A percentile compares a stretch with the other conserved stretches of the same genome.
Evolutionary conservation across 495 filamentous ascomycete species (phyloP).

Genomic region (Penicillium ochrochloron): DNA sequence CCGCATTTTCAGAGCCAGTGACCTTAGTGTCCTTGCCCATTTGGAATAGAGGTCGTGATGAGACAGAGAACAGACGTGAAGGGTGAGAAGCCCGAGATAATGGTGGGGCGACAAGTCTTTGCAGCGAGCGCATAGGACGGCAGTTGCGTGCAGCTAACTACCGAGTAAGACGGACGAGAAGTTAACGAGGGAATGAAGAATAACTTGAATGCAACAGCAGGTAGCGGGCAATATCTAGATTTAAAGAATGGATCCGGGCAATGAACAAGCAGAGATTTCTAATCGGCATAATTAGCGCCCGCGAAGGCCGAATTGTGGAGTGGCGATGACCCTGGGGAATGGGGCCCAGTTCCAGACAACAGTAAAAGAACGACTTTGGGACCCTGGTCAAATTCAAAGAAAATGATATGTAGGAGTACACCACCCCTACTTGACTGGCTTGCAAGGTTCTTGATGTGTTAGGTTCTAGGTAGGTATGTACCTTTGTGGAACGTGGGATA

Average conservation of each 20-base stretch:
- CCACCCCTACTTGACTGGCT: too few relatives aligned
- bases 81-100: slow-evolving; percentile 10
- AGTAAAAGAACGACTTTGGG: too few relatives aligned
- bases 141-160: slow-evolving; percentile 22
- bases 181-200: background rate
- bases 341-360: background rate
- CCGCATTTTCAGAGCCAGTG: background rate
- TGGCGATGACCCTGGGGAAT: background rate
- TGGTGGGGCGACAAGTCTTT: slow-evolving; percentile 14
- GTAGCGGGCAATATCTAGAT: background rate
- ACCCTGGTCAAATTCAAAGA: too few relatives aligned
- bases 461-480: too few relatives aligned
- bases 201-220: background rate
- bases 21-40: slow-evolving; percentile 17
- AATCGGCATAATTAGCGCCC: slow-evolving; percentile 17
- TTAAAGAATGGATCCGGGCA: background rate
- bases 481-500: too few relatives aligned
- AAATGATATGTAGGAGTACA: too few relatives aligned
- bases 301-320: background rate
- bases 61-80: slow-evolving; percentile 12
- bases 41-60: background rate
- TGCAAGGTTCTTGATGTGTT: too few relatives aligned
- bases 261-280: slow-evolving; percentile 32
- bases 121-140: slow-evolving; percentile 29
- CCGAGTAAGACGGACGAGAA: slow-evolving; percentile 14